Evolutionary conservation across 2,329 filamentous ascomycete genomes (phyloP).

Genomic region (Sclerotinia nivalis): DNA sequence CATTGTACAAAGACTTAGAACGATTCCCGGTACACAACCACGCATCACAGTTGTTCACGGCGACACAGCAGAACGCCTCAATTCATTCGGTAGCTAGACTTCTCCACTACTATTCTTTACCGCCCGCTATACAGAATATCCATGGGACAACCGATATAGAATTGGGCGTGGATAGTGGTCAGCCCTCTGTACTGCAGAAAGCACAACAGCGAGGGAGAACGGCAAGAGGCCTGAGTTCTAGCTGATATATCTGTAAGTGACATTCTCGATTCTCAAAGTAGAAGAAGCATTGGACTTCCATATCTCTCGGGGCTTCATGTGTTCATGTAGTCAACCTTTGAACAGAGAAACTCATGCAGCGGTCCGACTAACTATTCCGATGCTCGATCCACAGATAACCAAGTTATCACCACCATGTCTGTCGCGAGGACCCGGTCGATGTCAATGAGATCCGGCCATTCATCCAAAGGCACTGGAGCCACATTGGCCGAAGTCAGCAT

Average conservation of each 20-base stretch:
- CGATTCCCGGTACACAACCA: slow-evolving; percentile 28
- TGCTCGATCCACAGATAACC: slow-evolving; percentile 27
- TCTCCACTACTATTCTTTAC: slow-evolving; percentile 24
- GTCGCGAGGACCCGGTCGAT: slow-evolving; percentile 58
- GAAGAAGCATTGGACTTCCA: slow-evolving; percentile 31
- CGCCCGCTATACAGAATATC: slow-evolving; percentile 35
- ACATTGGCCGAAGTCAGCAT: slow-evolving; percentile 55
- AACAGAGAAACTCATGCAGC: slow-evolving; percentile 34
- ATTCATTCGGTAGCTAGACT: slow-evolving; percentile 30
- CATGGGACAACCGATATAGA: slow-evolving; percentile 40
- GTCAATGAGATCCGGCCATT: slow-evolving; percentile 59
- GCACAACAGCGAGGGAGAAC: slow-evolving; percentile 37
- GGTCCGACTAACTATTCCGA: slow-evolving; percentile 38
- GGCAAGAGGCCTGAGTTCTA: slow-evolving; percentile 35
- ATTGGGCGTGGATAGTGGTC: slow-evolving; percentile 41
- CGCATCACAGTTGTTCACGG: slow-evolving; percentile 33
- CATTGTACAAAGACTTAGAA: slow-evolving; percentile 30
- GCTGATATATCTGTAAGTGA: slow-evolving; percentile 36
- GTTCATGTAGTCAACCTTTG: slow-evolving; percentile 33
- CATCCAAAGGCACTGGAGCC: slow-evolving; percentile 45
- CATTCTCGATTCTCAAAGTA: slow-evolving; percentile 26
- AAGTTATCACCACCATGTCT: slow-evolving; percentile 40
- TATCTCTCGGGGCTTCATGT: slow-evolving; percentile 26
- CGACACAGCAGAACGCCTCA: slow-evolving; percentile 30
- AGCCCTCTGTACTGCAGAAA: slow-evolving; percentile 41